Base-by-base conservation (phyloP, 2,329 filamentous ascomycete species). In the Helminthosporium solani region DNA sequence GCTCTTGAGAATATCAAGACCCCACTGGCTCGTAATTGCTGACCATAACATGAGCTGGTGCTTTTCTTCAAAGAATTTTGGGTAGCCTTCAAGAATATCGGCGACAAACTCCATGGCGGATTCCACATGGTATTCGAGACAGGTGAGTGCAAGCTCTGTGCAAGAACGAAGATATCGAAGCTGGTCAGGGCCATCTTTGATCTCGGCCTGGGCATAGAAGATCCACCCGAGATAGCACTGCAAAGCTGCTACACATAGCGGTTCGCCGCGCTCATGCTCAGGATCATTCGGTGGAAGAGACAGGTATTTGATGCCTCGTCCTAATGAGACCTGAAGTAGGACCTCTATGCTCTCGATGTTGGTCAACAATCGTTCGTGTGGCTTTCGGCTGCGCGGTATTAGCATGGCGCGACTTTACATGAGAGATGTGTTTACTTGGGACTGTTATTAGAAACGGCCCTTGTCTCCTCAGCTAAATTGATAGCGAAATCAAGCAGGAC, bases 121-220 rank as follows among this genome's bases (percentile, higher is more conserved):
- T 36, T 69, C 64, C 18, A 69, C 86, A 11, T 83, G 76, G 28
- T 80, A 73, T 18, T 78, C 71, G 7, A 92, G 72, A 36, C 82
- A 84, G 20, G 78, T 70, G 19, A 90, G 78, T 18, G 83, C 78
- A 3, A 79, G 75, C 23, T 78, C 75, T 2, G 86, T 77, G 3
- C 90, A 71, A 2, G 77, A 74, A 25, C 80, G 80, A 12, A 91
- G 74, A 15, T 81, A 75, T 15, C 77, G 72, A 2, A 86, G 72
- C 25, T 86, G 74, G 14, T 79, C 74, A 14, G 78, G 78, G 27
- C 80, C 78, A 36, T 79, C 77, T 2, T 79, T 73, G 40, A 83
- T 82, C 21, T 80, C 76, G 27, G 81, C 79, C 58, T 90, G 86
- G 4, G 83, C 84, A 60, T 90, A 90, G 56, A 82, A 77, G 25